phyloP scores from a whole-genome alignment of 257 asterid genomes.

The Solanum megistacrolobum region DNA sequence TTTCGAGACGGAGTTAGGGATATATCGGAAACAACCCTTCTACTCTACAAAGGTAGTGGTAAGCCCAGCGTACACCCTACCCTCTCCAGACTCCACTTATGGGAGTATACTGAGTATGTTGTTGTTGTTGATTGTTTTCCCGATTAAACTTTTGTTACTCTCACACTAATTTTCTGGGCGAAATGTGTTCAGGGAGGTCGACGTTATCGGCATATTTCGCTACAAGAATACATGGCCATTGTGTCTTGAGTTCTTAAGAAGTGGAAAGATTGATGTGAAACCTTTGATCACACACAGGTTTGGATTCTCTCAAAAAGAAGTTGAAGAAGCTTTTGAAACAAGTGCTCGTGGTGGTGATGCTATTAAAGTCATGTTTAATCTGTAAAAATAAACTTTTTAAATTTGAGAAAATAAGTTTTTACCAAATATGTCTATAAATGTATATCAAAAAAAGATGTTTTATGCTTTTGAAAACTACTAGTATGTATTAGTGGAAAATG shows the following conservation, averaged over 20 bases:
- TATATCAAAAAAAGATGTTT: too few relatives aligned
- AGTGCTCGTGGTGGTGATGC: constrained; percentile 85
- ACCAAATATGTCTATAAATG: too few relatives aligned
- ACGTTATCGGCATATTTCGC: constrained; percentile 79
- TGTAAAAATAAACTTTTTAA: constrained; percentile 9
- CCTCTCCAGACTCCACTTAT: neutral
- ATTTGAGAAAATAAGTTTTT: too few relatives aligned
- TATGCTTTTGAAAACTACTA: neutral
- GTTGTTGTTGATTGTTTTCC: neutral
- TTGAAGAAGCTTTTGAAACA: constrained; percentile 81
- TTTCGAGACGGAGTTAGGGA: neutral
- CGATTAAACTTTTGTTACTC: neutral
- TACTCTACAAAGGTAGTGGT: neutral
- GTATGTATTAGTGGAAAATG: neutral
- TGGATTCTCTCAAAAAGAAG: constrained; percentile 68
- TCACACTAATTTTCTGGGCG: neutral
- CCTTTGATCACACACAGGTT: constrained; percentile 86
- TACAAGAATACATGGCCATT: constrained; percentile 94
- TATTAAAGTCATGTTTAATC: constrained; percentile 91
- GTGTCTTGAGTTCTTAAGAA: constrained; percentile 70
- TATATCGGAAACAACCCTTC: neutral
- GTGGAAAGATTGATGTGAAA: constrained; percentile 86
- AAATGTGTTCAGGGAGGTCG: constrained; percentile 56
- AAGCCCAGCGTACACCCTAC: rapidly evolving
- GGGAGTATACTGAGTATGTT: neutral